Evolutionary conservation across 306 rosid species (phyloP), one percentile per base, ranked within the genome.

Genomic region (Styphnolobium japonicum): DNA sequence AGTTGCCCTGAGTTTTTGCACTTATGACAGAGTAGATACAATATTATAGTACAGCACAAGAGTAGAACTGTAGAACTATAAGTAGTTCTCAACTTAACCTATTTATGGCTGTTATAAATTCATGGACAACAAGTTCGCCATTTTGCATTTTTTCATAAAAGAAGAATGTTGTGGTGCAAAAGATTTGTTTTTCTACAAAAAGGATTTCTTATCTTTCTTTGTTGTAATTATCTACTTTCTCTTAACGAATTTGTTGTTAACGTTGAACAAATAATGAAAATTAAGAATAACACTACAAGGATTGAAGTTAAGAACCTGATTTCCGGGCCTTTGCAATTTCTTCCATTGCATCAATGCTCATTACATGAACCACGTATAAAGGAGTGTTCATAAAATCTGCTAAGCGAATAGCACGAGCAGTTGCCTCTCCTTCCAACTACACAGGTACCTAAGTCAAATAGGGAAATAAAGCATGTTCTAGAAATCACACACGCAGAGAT

Each of bases 281-380:
- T 81, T 27, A 62, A 36, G 65, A 31, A 74, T 52, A 25, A 78
- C 23, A 31, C 16, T 51, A 37, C 36, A 71, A 79, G 52, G 70
- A 51, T 65, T 48, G 5, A 75, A 80, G 73, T 77, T 61, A 57
- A 40, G 80, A 77, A 94, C 98, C 97, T 90, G 88, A 78, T 88
- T 89, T 92, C 48, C 97, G 90, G 75, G 98, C 97, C 84, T 80
- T 87, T 7, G 98, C 97, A 78, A 94, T 87, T 84, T 94, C 98
- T 88, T 94, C 94, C 97, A 94, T 79, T 42, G 98, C 97, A 87
- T 94, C 97, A 49, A 91, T 94, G 92, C 98, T 94, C 98, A 94
- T 94, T 76, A 92, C 97, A 79, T 94, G 97, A 79, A 94, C 97
- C 61, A 92, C 93, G 74, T 94, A 92, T 46, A 94, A 89, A 53